Conservation (phyloP, 2,329 filamentous ascomycete species). For the Cytospora piceae region DNA sequence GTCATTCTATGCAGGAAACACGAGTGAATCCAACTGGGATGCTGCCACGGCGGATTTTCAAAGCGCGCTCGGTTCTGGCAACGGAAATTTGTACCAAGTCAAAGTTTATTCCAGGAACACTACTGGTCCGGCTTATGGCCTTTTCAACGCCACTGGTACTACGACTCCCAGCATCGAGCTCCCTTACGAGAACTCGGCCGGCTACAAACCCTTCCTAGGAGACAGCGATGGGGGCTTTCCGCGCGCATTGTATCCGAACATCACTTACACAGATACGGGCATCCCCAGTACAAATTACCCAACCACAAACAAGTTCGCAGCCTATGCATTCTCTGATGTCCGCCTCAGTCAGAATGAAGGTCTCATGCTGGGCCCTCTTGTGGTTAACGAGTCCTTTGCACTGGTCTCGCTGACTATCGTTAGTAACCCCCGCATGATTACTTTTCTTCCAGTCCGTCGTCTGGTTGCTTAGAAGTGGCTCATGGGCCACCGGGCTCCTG, state of each 20-base stretch:
- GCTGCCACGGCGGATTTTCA: constrained; percentile 66
- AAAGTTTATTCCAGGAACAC: constrained; percentile 72
- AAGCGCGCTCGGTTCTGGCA: constrained; percentile 68
- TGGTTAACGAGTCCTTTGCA: constrained; percentile 73
- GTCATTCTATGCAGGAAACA: constrained; percentile 60
- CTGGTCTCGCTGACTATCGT: constrained; percentile 76
- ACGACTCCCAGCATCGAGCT: constrained; percentile 58
- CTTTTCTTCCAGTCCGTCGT: not conserved
- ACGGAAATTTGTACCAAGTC: constrained; percentile 66
- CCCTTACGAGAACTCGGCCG: constrained; percentile 64
- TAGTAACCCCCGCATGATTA: not conserved
- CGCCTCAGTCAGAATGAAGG: constrained; percentile 56
- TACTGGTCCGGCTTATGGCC: constrained; percentile 57
- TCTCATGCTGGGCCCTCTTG: constrained; percentile 76
- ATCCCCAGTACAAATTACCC: constrained; percentile 46
- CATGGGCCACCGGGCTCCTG: too few relatives aligned
- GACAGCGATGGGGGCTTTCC: constrained; percentile 71
- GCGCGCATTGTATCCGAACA: constrained; percentile 73
- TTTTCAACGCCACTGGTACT: constrained; percentile 67
- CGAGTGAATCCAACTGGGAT: constrained; percentile 61
- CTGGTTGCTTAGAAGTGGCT: not conserved
- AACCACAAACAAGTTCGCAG: constrained; percentile 48
- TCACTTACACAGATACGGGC: constrained; percentile 63
- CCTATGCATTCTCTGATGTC: constrained; percentile 55
- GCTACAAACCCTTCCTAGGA: constrained; percentile 62